Conservation (phyloP, 2,329 filamentous ascomycete species). For the Cercospora sp. region DNA sequence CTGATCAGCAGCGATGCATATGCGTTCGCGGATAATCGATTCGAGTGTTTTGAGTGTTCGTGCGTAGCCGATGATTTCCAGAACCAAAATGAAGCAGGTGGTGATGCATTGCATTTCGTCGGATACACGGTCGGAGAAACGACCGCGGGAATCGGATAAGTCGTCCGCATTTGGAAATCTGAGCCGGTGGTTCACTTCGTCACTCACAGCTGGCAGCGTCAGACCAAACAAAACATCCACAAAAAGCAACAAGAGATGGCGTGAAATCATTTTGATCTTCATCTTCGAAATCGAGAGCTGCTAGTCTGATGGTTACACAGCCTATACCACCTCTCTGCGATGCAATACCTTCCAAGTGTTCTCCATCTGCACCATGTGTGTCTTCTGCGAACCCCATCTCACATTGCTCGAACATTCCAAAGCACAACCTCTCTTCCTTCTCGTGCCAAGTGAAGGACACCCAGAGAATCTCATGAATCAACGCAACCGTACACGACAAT, state of each 20-base stretch:
- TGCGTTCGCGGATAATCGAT: not conserved
- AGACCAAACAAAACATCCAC: not conserved
- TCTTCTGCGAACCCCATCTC: not conserved
- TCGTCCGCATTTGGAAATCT: not conserved
- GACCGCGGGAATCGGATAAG: not conserved
- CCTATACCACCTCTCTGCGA: not conserved
- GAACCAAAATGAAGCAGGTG: not conserved
- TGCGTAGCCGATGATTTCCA: not conserved
- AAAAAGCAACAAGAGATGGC: not conserved
- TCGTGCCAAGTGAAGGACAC: not conserved
- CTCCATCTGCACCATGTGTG: not conserved
- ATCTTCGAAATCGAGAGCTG: too few species aligned
- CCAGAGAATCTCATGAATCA: not conserved
- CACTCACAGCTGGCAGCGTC: not conserved
- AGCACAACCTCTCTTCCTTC: not conserved
- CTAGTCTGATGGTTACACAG: not conserved
- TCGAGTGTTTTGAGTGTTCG: not conserved
- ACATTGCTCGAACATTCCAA: not conserved
- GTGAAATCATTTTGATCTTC: too few species aligned
- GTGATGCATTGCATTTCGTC: slow-evolving; percentile 7
- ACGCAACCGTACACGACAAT: not conserved
- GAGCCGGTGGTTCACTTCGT: not conserved
- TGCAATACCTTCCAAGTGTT: not conserved
- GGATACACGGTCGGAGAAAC: not conserved
- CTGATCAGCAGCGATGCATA: slow-evolving; percentile 24